Conservation (phyloP, 768 basidiomycete species). For the Amanita thiersii region DNA sequence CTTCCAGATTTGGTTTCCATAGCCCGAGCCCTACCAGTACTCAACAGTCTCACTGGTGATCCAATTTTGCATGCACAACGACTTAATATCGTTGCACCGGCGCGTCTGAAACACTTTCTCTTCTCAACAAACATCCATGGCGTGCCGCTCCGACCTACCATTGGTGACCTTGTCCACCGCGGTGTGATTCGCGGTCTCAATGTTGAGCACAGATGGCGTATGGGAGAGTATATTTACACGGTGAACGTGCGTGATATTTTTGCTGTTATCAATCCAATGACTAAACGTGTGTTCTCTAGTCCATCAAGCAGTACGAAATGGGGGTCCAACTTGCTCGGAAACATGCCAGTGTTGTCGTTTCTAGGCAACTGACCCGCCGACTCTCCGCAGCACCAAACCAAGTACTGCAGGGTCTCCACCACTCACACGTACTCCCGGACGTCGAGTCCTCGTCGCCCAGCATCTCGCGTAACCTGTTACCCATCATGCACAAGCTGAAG, state of each 20-base stretch:
- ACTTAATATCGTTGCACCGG: constrained; percentile 54
- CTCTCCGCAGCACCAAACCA: constrained; percentile 21
- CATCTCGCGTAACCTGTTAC: constrained; percentile 54
- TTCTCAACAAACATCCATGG: constrained; percentile 54
- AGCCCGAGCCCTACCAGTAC: constrained; percentile 35
- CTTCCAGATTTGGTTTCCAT: constrained; percentile 59
- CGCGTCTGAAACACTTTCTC: constrained; percentile 56
- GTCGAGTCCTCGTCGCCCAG: constrained; percentile 48
- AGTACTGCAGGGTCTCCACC: constrained; percentile 36
- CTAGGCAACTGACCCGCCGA: constrained; percentile 45
- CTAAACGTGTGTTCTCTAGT: constrained; percentile 28
- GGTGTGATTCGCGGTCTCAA: constrained; percentile 63
- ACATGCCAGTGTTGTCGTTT: constrained; percentile 43
- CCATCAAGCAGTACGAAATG: constrained; percentile 59
- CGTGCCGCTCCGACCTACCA: constrained; percentile 49
- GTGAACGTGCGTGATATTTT: constrained; percentile 34
- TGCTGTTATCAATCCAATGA: constrained; percentile 8
- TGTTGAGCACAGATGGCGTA: constrained; percentile 59
- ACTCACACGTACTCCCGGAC: constrained; percentile 51
- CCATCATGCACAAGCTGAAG: constrained; percentile 58
- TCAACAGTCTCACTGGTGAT: constrained; percentile 48
- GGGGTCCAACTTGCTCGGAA: constrained; percentile 44
- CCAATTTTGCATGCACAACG: constrained; percentile 58
- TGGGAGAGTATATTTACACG: constrained; percentile 59
- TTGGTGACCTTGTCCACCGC: constrained; percentile 60